These are phyloP conservation scores for Gynostemma pentaphyllum DNA, from an alignment of 306 rosid species.

Conservation along the genomic window DNA sequence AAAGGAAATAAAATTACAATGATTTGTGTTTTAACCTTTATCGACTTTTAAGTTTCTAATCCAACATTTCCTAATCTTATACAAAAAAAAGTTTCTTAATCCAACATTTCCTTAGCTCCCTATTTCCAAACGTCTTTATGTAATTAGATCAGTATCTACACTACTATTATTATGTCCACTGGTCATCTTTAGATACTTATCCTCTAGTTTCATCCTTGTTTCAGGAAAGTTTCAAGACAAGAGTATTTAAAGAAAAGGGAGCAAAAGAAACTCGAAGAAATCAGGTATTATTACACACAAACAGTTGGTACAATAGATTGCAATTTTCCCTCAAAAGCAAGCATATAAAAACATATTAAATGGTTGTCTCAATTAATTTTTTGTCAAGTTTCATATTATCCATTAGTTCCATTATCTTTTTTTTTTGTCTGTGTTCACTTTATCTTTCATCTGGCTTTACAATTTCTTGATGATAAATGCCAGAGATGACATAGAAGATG, in stretches of 20 bases:
- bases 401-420: background rate
- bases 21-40: background rate
- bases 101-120: no score
- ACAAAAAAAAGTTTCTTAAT: no score
- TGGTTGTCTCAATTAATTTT: background rate
- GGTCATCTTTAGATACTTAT: constrained; percentile 4
- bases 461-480: constrained; percentile 9
- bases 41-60: background rate
- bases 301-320: background rate
- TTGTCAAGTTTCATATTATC: background rate
- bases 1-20: no score
- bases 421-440: background rate
- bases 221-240: constrained; percentile 76
- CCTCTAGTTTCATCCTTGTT: constrained; percentile 9
- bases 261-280: constrained; percentile 77
- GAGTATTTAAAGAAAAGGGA: constrained; percentile 91
- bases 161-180: background rate
- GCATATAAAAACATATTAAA: background rate
- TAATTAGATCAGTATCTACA: background rate
- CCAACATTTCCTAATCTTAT: no score
- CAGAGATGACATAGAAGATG: constrained; percentile 93
- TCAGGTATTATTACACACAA: constrained; percentile 36
- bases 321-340: background rate
- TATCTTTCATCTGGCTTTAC: background rate
- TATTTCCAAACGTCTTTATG: background rate